These are phyloP conservation scores for Backusella westeae DNA, from an alignment of 192 early-diverging fungal species.

Conservation along the genomic window DNA sequence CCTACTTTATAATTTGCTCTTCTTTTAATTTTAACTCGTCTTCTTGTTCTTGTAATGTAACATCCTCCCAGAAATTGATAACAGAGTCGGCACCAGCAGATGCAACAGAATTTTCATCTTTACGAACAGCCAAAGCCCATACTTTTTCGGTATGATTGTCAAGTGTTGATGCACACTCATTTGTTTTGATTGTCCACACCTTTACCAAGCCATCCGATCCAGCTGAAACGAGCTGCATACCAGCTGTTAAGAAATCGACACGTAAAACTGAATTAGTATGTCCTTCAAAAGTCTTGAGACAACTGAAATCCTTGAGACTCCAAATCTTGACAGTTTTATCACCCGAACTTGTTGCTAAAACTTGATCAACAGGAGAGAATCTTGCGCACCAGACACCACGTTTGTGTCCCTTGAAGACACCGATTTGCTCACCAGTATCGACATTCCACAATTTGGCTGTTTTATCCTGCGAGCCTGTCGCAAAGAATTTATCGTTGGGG, in stretches of 20 bases:
- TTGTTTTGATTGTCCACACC: conserved; percentile 91
- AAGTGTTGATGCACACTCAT: conserved; percentile 86
- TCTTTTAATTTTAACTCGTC: conserved; percentile 69
- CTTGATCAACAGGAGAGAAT: conserved; percentile 96
- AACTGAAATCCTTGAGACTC: conserved; percentile 84
- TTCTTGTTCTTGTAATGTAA: conserved; percentile 81
- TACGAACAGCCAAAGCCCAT: conserved; percentile 84
- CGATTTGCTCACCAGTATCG: conserved; percentile 75
- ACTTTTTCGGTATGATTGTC: conserved; percentile 96
- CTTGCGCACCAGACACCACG: conserved; percentile 93
- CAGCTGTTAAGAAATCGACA: conserved; percentile 79
- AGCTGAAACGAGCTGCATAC: conserved; percentile 83
- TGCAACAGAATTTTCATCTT: conserved; percentile 69
- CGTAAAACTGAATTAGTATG: conserved; percentile 96
- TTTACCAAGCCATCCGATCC: conserved; percentile 95
- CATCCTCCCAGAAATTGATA: conserved; percentile 92
- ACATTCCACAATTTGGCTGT: conserved; percentile 89
- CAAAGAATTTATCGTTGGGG: conserved; percentile 91
- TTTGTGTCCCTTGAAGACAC: conserved; percentile 85
- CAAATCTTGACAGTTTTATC: conserved; percentile 96
- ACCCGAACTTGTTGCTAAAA: conserved; percentile 86
- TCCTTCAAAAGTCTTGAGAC: conserved; percentile 95
- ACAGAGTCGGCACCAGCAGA: conserved; percentile 91
- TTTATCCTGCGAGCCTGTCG: conserved; percentile 94
- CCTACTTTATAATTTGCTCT: conserved; percentile 71